A percentile compares a stretch with the other conserved stretches of the same genome.
Evolutionary conservation across 805 yeast species (phyloP).

Genomic region (Helenozyma rhizophorensis): DNA sequence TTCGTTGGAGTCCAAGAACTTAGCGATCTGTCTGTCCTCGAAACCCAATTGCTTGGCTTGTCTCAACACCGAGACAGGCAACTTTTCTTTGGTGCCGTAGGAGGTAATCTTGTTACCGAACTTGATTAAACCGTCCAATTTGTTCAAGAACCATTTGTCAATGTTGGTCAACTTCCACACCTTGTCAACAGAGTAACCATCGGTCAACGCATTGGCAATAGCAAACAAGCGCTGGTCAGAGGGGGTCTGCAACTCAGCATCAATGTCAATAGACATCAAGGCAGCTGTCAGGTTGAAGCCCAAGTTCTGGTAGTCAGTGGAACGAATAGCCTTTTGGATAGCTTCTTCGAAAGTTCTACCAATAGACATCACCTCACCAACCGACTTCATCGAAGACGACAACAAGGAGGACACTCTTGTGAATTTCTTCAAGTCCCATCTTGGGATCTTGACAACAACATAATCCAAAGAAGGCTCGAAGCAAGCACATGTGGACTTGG

Average conservation of each 20-base stretch:
- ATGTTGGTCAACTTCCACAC: constrained; percentile 88
- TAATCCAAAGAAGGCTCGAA: constrained; percentile 97
- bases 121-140: constrained; percentile 68
- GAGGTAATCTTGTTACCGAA: constrained; percentile 62
- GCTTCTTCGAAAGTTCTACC: constrained; percentile 98
- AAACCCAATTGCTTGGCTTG: constrained; percentile 96
- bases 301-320: constrained; percentile 91
- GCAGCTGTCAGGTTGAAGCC: constrained; percentile 88
- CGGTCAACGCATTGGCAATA: constrained; percentile 86
- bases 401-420: constrained; percentile 84
- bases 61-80: constrained; percentile 61
- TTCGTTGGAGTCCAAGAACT: constrained; percentile 83
- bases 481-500: constrained; percentile 91
- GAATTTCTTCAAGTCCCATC: constrained; percentile 97
- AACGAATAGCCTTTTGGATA: constrained; percentile 94
- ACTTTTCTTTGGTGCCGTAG: constrained; percentile 52
- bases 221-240: constrained; percentile 97
- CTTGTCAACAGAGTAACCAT: constrained; percentile 87
- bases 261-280: constrained; percentile 87
- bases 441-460: constrained; percentile 95
- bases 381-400: constrained; percentile 95
- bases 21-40: constrained; percentile 94
- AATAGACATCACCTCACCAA: constrained; percentile 97
- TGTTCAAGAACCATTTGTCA: constrained; percentile 95
- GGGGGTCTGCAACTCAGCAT: constrained; percentile 89